Percentiles rank a stretch among this genome's conserved stretches.
Conservation (phyloP, 768 basidiomycete species). For the Suillus hirtellus region DNA sequence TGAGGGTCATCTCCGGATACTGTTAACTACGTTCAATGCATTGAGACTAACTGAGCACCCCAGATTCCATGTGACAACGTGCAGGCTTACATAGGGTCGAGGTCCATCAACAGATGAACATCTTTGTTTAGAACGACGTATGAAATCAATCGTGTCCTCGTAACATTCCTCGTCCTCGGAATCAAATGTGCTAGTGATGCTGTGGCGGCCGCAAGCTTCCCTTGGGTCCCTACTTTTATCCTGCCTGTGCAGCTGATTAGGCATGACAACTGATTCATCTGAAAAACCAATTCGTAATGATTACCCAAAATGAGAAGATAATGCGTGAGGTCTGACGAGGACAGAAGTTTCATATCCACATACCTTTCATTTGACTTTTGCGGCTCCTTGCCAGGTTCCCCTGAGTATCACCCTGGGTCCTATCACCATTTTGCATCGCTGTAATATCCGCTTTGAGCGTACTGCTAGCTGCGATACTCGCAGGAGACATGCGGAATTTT, state of each 20-base stretch:
- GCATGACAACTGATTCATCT: neutral
- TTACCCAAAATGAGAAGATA: neutral
- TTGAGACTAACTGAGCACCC: slow-evolving; percentile 3
- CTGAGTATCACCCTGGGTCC: slow-evolving; percentile 4
- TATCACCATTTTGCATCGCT: neutral
- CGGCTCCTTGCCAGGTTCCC: neutral
- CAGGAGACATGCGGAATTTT: neutral
- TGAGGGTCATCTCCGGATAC: slow-evolving; percentile 1
- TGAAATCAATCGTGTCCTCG: slow-evolving; percentile 8
- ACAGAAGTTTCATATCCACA: neutral
- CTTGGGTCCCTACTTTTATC: neutral
- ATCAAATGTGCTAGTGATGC: slow-evolving; percentile 8
- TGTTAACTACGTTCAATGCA: slow-evolving; percentile 1
- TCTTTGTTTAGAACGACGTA: neutral
- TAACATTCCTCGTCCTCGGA: slow-evolving; percentile 21
- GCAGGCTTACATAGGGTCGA: slow-evolving; percentile 3
- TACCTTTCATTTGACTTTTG: slow-evolving; percentile 1
- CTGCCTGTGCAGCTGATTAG: neutral
- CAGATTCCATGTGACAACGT: neutral
- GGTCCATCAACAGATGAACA: neutral
- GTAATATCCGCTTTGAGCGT: slow-evolving; percentile 4
- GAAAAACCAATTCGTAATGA: neutral
- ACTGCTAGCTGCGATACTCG: neutral
- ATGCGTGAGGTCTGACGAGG: neutral
- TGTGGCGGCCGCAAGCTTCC: slow-evolving; percentile 6